Base-by-base conservation (phyloP, 345 rosid genomes). In the Eucalyptus albens region DNA sequence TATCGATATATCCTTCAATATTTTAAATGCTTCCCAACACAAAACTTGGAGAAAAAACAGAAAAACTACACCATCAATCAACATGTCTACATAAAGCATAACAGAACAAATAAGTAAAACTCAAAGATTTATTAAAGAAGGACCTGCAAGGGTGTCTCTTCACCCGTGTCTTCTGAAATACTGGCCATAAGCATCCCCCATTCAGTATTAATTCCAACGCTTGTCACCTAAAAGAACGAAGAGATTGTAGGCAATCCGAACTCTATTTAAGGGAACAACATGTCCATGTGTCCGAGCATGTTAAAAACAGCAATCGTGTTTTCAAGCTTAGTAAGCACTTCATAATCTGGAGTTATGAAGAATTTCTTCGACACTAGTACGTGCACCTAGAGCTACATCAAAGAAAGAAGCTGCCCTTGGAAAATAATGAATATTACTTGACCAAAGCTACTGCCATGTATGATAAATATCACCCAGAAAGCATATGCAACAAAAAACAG, bases 171-270 rank as follows among this genome's bases (percentile, higher is more conserved):
- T 1, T 90, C 89, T 1, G 56, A 89, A 83, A 93, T 86, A 6
- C 91, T 92, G 88, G 93, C 88, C 94, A 94, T 94, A 90, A 92
- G 92, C 91, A 90, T 88, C 26, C 95, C 96, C 94, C 94, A 94
- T n/a, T 86, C 91, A 5, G 95, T 94, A 37, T 90, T 92, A 89
- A 91, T 91, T 69, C 96, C 96, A 26, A 94, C 94, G 9, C 93
- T 91, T 50, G 94, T 92, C 15, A 92, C 83, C 89, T 88, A 72
- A 60, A 14, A 62, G 49, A 87, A 40, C 15, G 2, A 87, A 67
- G 44, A 56, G 37, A 87, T 14, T 26, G 19, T 22, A 44, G 65
- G 33, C 33, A 47, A 44, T 59, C 24, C 29, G 24, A 29, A 87
- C 8, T 40, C 31, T 37, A 87, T 16, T 55, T 42, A 9, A 42